Evolutionary conservation across 179 eudicot genomes (phyloP), one percentile per base, ranked within the genome.

Genomic region (Silene coronaria): DNA sequence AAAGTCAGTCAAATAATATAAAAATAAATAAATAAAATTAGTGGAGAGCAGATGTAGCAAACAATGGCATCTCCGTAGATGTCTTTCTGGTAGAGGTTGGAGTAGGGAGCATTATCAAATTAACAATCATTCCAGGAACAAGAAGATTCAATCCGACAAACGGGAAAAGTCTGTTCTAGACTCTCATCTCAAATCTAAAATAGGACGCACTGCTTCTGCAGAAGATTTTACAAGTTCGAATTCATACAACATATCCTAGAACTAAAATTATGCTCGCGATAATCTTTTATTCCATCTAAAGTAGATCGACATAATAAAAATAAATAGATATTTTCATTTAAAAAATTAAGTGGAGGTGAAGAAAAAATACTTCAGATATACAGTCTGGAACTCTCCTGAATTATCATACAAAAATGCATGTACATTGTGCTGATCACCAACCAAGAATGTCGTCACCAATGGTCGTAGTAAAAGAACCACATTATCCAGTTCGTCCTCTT

Each of bases 331-430:
- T 53, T 53, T 53, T 53, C 58, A 53, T 53, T 53, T 53, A n/a
- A 53, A 53, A 67, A 67, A 67, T 53, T 62, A 67, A 67, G 22
- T 16, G 48, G 70, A 30, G 48, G 70, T 19, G 48, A 24, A n/a
- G 23, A 67, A 67, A 36, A 30, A 30, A 30, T 30, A 19, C 36
- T 67, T 16, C 24, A 67, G 23, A 30, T 30, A 51, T 67, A 67
- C 36, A 30, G 36, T 67, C 34, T 62, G 67, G 67, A 53, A 62
- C 28, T 27, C 30, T 27, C 67, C 28, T 23, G n/a, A 62, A 12
- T 26, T 62, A 62, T 24, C 67, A 27, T 62, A 62, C 67, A 62
- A 62, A 62, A 62, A 14, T 26, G 13, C 67, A 26, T 62, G 67
- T 62, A 62, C 67, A 23, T 26, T 2, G 67, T 16, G 30, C 34